Base-by-base conservation (phyloP, 1,284 basidiomycete species). In the Amylostereum chailletii region DNA sequence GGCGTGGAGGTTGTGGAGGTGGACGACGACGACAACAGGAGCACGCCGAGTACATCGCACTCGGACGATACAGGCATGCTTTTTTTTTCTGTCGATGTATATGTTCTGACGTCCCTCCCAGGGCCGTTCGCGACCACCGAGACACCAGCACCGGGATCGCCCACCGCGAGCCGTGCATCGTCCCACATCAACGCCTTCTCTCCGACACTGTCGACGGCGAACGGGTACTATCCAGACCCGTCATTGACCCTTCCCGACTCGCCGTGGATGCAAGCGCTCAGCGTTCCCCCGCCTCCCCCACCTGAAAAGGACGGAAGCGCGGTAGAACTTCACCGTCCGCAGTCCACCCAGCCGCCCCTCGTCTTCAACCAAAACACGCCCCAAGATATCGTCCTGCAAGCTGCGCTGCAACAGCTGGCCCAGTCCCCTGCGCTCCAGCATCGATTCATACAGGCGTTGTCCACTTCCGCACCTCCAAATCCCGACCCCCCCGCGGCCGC, bases 351-450 rank as follows among this genome's bases (percentile, higher is more conserved):
- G 31, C 31, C 30, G 63, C 42, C 19, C 56, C n/a, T 48, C 58
- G 43, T 46, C 57, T 39, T 49, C 62, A 55, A 59, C 10, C 47
- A 62, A 49, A 51, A 62, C 50, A 54, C 64, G 5, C 57, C 62
- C 1, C 55, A 68, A 46, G 75, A 82, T 44, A 71, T 71, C 8
- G 68, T 81, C 26, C 68, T 87, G 51, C 80, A 85, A 54, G 70
- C 75, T 3, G 75, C 83, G 1, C 71, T 89, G 38, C 75, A 77
- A 19, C 72, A 74, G 26, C 64, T 83, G 47, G 71, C 83, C 44
- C 76, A 81, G 42, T 78, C 79, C 0, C 84, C 86, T 0, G 67
- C 68, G 1, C 83, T 87, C 55, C 73, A 90, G 51, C 84, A 89
- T 55, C 80, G 82, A 55, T 71, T 91, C 44, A 68, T 90, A 47